phyloP scores from a whole-genome alignment of 495 filamentous ascomycete species.

The Podospora pseudopauciseta region DNA sequence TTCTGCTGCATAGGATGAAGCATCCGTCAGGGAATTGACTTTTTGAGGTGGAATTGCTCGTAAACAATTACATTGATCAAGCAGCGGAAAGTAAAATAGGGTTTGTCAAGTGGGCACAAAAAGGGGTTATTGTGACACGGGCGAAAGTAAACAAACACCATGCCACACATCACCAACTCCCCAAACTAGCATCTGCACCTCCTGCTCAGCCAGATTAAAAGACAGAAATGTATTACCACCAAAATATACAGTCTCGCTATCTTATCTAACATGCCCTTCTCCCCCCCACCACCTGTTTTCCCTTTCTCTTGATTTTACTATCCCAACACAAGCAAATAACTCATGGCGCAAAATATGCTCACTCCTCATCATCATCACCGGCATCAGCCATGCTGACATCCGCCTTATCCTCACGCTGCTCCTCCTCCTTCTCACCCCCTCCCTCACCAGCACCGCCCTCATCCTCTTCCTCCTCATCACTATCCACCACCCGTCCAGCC shows the following conservation, averaged over 20 bases:
- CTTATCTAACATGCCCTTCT: neutral
- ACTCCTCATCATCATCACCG: conserved; percentile 38
- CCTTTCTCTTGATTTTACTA: neutral
- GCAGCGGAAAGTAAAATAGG: too few relatives aligned
- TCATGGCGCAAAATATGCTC: neutral
- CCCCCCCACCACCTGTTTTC: too few relatives aligned
- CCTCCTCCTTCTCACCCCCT: conserved; percentile 4
- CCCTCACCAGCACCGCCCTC: conserved; percentile 2
- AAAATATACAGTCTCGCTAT: neutral
- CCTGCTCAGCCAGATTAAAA: neutral
- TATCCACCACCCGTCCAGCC: conserved; percentile 39
- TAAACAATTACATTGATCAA: too few relatives aligned
- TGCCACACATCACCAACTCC: too few relatives aligned
- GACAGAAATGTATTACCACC: neutral
- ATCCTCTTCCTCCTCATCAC: conserved; percentile 45
- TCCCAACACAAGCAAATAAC: neutral
- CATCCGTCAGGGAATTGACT: too few relatives aligned
- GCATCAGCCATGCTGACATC: conserved; percentile 40
- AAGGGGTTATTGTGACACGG: too few relatives aligned
- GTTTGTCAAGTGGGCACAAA: too few relatives aligned
- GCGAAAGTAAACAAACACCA: neutral
- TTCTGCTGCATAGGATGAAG: too few relatives aligned
- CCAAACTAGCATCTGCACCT: neutral
- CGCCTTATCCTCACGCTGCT: conserved; percentile 14
- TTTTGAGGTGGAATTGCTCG: too few relatives aligned